These are phyloP conservation scores for Rhizodiscina lignyota DNA, from an alignment of 495 filamentous ascomycete species.

Conservation along the genomic window DNA sequence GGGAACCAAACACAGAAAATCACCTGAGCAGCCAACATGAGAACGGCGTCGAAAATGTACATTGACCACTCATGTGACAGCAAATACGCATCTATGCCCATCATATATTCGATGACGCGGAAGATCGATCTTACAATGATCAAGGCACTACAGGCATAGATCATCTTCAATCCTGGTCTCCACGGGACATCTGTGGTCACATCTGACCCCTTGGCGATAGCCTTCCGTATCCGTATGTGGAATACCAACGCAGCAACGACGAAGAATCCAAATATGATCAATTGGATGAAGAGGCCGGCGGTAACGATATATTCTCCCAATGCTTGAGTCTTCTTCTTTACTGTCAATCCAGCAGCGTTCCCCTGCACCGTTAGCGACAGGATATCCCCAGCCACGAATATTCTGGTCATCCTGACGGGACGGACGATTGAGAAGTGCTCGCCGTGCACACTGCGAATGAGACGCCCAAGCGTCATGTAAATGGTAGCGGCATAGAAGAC, in stretches of 20 bases:
- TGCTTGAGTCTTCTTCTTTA: conserved; percentile 2
- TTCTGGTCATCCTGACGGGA: conserved; percentile 14
- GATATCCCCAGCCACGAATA: conserved; percentile 19
- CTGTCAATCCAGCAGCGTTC: conserved; percentile 6
- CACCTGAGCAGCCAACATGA: conserved; percentile 14
- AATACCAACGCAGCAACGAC: conserved; percentile 10
- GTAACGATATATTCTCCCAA: conserved; percentile 16
- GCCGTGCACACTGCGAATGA: conserved; percentile 11
- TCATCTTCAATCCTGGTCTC: no score
- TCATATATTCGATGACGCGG: conserved; percentile 9
- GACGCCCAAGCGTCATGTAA: conserved; percentile 23
- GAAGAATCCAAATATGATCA: conserved; percentile 17
- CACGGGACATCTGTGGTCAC: no score
- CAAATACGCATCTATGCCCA: conserved; percentile 11
- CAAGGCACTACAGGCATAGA: conserved; percentile 7
- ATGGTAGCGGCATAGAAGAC: conserved; percentile 20
- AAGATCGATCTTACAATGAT: conserved; percentile 7
- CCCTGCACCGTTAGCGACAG: conserved; percentile 14
- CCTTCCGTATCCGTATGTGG: conserved; percentile 6
- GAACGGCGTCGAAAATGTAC: conserved; percentile 16
- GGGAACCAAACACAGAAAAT: no score
- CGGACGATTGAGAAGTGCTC: conserved; percentile 15
- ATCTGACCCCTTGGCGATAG: no score
- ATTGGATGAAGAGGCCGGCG: conserved; percentile 14
- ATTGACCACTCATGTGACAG: conserved; percentile 15